These are phyloP conservation scores for Ophiocytium majus DNA, from an alignment of 352 stramenopile species.

Conservation along the genomic window DNA sequence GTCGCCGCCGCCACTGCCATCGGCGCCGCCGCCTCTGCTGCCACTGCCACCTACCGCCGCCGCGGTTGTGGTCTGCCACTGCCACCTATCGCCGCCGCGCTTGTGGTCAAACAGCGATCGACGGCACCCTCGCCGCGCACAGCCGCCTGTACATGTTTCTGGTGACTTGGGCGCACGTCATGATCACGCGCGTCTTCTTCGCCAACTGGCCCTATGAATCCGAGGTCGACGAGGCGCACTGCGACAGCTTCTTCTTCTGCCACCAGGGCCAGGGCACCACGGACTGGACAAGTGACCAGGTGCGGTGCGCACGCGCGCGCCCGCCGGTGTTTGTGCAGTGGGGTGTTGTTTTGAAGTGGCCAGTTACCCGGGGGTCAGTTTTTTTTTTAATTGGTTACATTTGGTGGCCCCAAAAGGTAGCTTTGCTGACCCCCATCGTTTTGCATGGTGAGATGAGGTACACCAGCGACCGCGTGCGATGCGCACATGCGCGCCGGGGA, in stretches of 20 bases:
- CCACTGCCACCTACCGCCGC: not conserved
- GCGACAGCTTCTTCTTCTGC: not conserved
- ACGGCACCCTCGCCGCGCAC: constrained; percentile 49
- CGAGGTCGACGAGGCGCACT: not conserved
- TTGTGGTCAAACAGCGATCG: constrained; percentile 46
- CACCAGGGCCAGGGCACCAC: not conserved
- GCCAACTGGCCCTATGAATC: constrained; percentile 29
- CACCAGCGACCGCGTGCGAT: too few species aligned
- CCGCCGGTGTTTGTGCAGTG: too few species aligned
- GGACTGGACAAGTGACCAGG: not conserved
- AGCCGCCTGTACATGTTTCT: constrained; percentile 49
- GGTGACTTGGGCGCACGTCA: constrained; percentile 55
- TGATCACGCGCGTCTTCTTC: constrained; percentile 58
- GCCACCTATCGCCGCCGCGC: not conserved
- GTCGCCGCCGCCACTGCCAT: not conserved
- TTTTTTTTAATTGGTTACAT: too few species aligned
- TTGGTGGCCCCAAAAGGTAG: too few species aligned
- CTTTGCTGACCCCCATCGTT: too few species aligned
- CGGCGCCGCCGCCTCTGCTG: not conserved
- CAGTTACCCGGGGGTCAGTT: too few species aligned
- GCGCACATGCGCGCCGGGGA: too few species aligned
- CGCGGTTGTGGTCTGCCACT: not conserved
- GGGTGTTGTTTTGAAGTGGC: too few species aligned
- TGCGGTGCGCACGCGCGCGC: too few species aligned
- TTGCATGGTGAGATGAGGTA: too few species aligned